Conservation (phyloP, 164 flowering plant species). For the Dillenia turbinata region DNA sequence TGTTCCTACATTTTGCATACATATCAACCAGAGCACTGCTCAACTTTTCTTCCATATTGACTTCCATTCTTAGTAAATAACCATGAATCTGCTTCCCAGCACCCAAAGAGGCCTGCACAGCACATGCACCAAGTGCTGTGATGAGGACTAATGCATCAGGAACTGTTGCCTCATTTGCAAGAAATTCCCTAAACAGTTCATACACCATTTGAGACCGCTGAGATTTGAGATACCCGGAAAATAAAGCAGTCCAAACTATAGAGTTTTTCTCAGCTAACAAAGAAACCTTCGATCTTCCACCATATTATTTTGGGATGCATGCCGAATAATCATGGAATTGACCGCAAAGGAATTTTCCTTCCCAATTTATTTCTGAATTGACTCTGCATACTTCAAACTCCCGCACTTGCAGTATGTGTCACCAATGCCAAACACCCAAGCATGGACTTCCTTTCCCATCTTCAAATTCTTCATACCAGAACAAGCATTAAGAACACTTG, state of each 20-base stretch:
- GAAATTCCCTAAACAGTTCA: constrained; percentile 47
- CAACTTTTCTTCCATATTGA: constrained; percentile 50
- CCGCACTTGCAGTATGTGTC: constrained; percentile 80
- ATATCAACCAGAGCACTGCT: constrained; percentile 60
- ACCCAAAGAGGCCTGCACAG: constrained; percentile 51
- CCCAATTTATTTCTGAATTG: constrained; percentile 20
- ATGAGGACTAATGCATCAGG: constrained; percentile 51
- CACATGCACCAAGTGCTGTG: constrained; percentile 51
- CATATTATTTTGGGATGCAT: constrained; percentile 56
- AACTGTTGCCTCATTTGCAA: constrained; percentile 15
- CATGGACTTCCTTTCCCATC: constrained; percentile 65
- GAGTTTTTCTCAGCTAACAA: constrained; percentile 48
- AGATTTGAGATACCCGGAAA: constrained; percentile 59
- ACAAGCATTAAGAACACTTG: constrained; percentile 59
- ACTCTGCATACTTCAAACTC: constrained; percentile 58
- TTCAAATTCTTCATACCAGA: constrained; percentile 37
- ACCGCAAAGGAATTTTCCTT: constrained; percentile 37
- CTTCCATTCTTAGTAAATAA: constrained; percentile 39
- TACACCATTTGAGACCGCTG: constrained; percentile 49
- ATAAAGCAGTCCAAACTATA: constrained; percentile 72
- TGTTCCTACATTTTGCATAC: constrained; percentile 81
- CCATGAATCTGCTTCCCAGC: constrained; percentile 76
- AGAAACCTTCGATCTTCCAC: constrained; percentile 57
- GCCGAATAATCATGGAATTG: constrained; percentile 60
- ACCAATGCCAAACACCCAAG: constrained; percentile 54